A percentile compares a stretch with the other conserved stretches of the same genome.
phyloP scores from a whole-genome alignment of 2,329 filamentous ascomycete species.

The Stagonosporopsis rhizophila region DNA sequence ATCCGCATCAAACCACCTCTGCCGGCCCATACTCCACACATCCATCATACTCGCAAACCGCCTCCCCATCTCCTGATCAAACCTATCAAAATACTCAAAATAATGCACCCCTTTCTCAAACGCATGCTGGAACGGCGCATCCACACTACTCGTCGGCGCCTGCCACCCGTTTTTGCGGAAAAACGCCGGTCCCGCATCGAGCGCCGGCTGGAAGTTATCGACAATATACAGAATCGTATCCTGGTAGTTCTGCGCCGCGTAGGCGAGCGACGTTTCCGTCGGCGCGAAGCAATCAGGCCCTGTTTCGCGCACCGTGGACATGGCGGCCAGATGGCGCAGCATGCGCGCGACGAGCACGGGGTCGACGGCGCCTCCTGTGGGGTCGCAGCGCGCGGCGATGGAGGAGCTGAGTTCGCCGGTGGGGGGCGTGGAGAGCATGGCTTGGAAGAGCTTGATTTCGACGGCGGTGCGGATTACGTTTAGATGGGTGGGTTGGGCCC shows the following conservation, averaged over 20 bases:
- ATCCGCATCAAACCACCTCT: constrained; percentile 29
- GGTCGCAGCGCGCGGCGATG: constrained; percentile 22
- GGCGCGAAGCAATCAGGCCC: constrained; percentile 28
- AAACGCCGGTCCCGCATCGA: constrained; percentile 25
- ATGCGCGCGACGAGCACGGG: constrained; percentile 34
- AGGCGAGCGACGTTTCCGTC: constrained; percentile 24
- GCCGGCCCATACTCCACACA: constrained; percentile 34
- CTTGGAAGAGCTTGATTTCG: constrained; percentile 34
- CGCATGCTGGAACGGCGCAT: constrained; percentile 33
- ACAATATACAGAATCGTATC: constrained; percentile 33
- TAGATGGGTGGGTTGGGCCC: constrained; percentile 34
- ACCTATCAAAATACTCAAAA: constrained; percentile 35
- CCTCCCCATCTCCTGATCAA: constrained; percentile 31
- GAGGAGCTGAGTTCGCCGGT: constrained; percentile 18
- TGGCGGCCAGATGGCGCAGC: constrained; percentile 39
- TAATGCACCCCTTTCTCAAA: constrained; percentile 28
- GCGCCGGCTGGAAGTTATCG: constrained; percentile 31
- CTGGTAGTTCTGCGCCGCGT: constrained; percentile 27
- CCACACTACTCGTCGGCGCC: constrained; percentile 22
- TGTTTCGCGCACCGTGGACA: constrained; percentile 29
- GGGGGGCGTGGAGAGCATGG: constrained; percentile 20
- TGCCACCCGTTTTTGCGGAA: constrained; percentile 27
- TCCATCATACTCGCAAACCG: constrained; percentile 41
- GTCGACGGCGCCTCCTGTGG: constrained; percentile 23
- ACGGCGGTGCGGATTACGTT: constrained; percentile 28